These are phyloP conservation scores for Psilocybe cyanescens DNA, from an alignment of 768 basidiomycete genomes.

Conservation along the genomic window DNA sequence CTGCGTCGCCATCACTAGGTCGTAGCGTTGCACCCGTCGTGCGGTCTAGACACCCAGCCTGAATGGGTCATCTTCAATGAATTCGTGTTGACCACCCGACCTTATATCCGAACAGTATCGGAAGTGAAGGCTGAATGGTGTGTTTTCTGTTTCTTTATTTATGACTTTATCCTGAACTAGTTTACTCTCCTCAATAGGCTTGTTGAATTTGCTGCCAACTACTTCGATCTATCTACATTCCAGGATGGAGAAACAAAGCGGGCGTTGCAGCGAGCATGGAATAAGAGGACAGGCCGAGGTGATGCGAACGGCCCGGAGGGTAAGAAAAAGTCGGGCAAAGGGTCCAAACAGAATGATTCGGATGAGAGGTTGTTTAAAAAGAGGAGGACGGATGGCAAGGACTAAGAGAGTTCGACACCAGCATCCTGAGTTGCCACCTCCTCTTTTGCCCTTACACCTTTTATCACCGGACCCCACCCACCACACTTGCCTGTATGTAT, in stretches of 20 bases:
- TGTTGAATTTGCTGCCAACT: constrained; percentile 45
- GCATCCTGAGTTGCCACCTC: background rate
- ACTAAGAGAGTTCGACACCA: background rate
- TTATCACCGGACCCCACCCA: background rate
- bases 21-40: constrained; percentile 83
- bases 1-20: constrained; percentile 35
- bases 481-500: too few species aligned
- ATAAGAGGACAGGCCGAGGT: constrained; percentile 52
- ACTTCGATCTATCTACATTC: constrained; percentile 73
- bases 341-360: background rate
- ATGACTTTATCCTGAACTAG: background rate
- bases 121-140: constrained; percentile 89
- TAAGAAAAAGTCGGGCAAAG: background rate
- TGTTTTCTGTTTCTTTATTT: constrained; percentile 3
- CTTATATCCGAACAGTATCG: constrained; percentile 91
- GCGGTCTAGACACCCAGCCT: constrained; percentile 84
- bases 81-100: constrained; percentile 89
- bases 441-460: background rate
- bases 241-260: constrained; percentile 74
- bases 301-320: constrained; percentile 7
- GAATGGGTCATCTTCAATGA: constrained; percentile 96
- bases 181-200: constrained; percentile 36
- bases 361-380: constrained; percentile 4
- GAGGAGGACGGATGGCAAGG: constrained; percentile 9
- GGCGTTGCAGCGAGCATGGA: constrained; percentile 54